Conservation (phyloP, 2,329 filamentous ascomycete genomes). For the Diaporthe capsici region DNA sequence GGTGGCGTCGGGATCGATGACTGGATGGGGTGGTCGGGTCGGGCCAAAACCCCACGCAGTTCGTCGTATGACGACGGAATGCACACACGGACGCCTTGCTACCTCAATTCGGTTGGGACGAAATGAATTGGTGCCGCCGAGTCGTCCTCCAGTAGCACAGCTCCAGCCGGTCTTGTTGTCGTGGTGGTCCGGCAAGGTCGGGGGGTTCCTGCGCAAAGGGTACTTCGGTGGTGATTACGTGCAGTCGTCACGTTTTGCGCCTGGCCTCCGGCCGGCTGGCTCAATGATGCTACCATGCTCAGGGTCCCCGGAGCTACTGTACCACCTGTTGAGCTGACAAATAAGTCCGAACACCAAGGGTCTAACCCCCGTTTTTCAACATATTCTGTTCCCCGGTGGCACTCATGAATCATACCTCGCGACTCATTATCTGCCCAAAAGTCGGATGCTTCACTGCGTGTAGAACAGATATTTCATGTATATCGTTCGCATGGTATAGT, state of each 20-base stretch:
- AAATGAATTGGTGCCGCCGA: neutral
- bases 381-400: neutral
- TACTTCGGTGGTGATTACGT: neutral
- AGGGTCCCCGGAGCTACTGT: slow-evolving; percentile 1
- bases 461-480: neutral
- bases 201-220: slow-evolving; percentile 7
- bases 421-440: neutral
- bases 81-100: slow-evolving; percentile 4
- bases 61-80: slow-evolving; percentile 14
- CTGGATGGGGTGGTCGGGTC: slow-evolving; percentile 37
- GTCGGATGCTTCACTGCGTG: neutral
- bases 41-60: slow-evolving; percentile 34
- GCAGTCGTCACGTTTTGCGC: slow-evolving; percentile 28
- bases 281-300: slow-evolving; percentile 32
- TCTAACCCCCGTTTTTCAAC: neutral
- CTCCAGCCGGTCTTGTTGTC: slow-evolving; percentile 28
- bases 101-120: neutral
- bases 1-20: slow-evolving; percentile 37
- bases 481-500: neutral
- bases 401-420: neutral
- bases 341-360: neutral
- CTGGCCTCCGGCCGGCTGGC: slow-evolving; percentile 6
- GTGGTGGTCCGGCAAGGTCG: slow-evolving; percentile 14
- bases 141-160: slow-evolving; percentile 7
- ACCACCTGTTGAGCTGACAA: slow-evolving; percentile 12